Base-by-base conservation (phyloP, 202 grass and related monocot species). In the Cymbopogon flexuosus region DNA sequence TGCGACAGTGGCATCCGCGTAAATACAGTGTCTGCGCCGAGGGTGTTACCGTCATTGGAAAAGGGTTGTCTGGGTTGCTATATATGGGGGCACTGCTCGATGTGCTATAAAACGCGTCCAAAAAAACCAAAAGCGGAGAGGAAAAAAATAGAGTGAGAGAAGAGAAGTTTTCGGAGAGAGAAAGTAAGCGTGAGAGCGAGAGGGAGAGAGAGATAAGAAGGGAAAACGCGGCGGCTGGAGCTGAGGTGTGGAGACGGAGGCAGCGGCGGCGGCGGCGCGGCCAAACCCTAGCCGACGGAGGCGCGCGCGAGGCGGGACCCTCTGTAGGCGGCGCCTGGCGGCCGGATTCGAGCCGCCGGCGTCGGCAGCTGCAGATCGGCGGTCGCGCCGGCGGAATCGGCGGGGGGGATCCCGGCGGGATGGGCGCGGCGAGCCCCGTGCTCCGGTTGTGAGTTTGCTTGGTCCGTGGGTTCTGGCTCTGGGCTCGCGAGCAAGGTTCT, bases 211-310 rank as follows among this genome's bases (percentile, higher is more conserved):
- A 83, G 73, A 87, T 75, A 81, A 75, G 79, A 62, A 62, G 47
- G 43, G 41, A 39, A 43, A 83, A 85, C 90, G 74, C 76, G 85
- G 85, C 90, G 90, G 93, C 90, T 87, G 57, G 58, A 79, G 73
- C 57, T 21, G 52, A 76, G 43, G 77, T 37, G 51, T 76, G 85
- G 61, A 71, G 49, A 65, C 42, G 47, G 45, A 68, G 56, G 7
- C 69, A 65, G 37, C 37, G 37, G 78, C 18, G 66, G 35, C 60
- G 76, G 21, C 71, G 65, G 63, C 18, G 80, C 36, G 24, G 68
- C 66, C n/a, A 87, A 97, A 94, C 92, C 95, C 95, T 97, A 93
- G 75, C 57, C 42, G 15, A 59, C 56, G 65, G 86, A 21, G 42
- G 73, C 3, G 54, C 24, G 1, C 21, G 12, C 15, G 68, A 41